Evolutionary conservation across 2,329 filamentous ascomycete species (phyloP), one percentile per base, ranked within the genome.

Genomic region (Aspergillus awamori): DNA sequence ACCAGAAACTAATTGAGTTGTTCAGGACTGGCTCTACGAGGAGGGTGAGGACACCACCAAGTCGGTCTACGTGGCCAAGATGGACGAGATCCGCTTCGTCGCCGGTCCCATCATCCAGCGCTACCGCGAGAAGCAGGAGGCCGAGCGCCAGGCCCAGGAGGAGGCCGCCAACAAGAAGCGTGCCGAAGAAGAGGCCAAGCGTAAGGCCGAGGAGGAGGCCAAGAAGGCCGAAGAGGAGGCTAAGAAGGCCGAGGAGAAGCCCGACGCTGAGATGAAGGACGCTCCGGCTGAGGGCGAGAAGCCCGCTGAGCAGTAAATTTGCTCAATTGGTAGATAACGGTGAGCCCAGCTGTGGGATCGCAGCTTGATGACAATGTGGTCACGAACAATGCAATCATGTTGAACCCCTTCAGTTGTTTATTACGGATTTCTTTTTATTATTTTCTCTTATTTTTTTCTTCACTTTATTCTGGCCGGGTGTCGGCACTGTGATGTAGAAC

Each of bases 11-110:
- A 66, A 59, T 49, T 49, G 8, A 47, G 24, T n/a, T 47, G 2
- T 41, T 2, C 66, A 98, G 94, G 93, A 99, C 76, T 99, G 95
- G 95, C 85, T 99, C 63, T 98, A 98, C 79, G 94, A 97, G 58
- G 95, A 98, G 59, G 95, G 95, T 63, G 93, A 97, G 66, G 95
- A 99, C 77, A 87, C 93, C 68, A 90, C 90, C 73, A 98, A 98
- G 85, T 93, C 91, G 58, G 86, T 95, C 73, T 99, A 99, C 81
- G 82, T 96, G 64, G 86, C 92, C 80, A 99, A 98, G 87, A 89
- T 95, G 79, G 95, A 98, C 65, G 95, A 99, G 79, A 93, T 99
- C 77, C 91, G 92, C 69, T 87, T 91, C 68, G 86, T 97, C 72
- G 91, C 93, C 51, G 95, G 93, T 15, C 94, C 95, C 61, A 92